Conservation (phyloP, 169 alveolate species). For the Plasmodium yoelii region DNA sequence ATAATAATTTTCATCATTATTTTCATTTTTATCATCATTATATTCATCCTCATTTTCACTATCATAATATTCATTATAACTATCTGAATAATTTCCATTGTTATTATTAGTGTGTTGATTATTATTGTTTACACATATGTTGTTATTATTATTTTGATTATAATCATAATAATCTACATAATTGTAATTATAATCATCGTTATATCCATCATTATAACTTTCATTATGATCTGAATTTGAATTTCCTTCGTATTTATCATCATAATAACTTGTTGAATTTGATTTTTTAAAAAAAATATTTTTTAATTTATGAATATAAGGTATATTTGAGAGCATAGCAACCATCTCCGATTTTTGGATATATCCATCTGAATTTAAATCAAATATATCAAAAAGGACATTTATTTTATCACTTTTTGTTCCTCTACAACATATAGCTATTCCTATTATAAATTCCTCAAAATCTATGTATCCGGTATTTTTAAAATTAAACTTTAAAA, state of each 20-base stretch:
- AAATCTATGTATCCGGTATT: conserved; percentile 86
- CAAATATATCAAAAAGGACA: conserved; percentile 90
- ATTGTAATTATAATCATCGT: conserved; percentile 1
- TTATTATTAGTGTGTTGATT: neutral
- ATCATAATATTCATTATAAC: neutral
- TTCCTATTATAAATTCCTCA: conserved; percentile 89
- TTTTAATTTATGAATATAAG: conserved; percentile 81
- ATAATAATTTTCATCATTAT: neutral
- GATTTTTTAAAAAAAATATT: conserved; percentile 65
- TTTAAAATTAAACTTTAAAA: conserved; percentile 84
- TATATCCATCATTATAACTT: neutral
- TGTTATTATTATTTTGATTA: conserved; percentile 7
- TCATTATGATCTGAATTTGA: conserved; percentile 1
- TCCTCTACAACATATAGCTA: conserved; percentile 90
- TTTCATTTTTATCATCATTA: neutral
- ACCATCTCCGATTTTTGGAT: conserved; percentile 88
- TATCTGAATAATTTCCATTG: neutral
- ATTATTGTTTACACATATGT: neutral
- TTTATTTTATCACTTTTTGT: conserved; percentile 87
- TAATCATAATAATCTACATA: conserved; percentile 6
- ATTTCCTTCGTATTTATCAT: conserved; percentile 11
- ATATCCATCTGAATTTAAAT: conserved; percentile 86
- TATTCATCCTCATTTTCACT: conserved; percentile 2
- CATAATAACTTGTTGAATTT: conserved; percentile 19
- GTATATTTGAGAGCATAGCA: conserved; percentile 91